A percentile compares a stretch with the other conserved stretches of the same genome.
phyloP scores from a whole-genome alignment of 176 grass and related monocot species.

The Phragmites australis region DNA sequence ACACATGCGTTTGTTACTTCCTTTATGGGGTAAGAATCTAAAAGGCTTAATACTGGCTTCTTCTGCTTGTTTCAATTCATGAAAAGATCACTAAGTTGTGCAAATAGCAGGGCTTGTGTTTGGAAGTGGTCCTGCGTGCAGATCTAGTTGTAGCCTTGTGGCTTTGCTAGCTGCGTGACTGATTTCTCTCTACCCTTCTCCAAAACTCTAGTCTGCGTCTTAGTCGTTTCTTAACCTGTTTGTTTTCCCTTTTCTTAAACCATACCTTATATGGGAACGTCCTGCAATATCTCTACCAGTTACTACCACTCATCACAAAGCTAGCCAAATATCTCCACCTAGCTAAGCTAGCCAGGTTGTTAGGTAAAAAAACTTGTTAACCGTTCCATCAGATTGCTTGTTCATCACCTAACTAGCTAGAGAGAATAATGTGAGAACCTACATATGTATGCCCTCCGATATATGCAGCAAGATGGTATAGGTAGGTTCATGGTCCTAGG shows the following conservation, averaged over 20 bases:
- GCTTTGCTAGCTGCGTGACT: constrained; percentile 43
- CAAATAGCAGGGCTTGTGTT: constrained; percentile 44
- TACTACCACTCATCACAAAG: constrained; percentile 24
- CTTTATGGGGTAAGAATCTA: constrained; percentile 36
- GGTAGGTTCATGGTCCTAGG: constrained; percentile 40
- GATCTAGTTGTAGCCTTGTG: constrained; percentile 52
- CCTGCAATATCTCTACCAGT: constrained; percentile 47
- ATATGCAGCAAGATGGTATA: constrained; percentile 29
- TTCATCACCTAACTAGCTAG: background rate
- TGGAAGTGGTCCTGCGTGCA: constrained; percentile 76
- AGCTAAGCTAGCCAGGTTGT: background rate
- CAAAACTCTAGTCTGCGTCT: background rate
- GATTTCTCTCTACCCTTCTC: constrained; percentile 40
- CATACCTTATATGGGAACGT: constrained; percentile 56
- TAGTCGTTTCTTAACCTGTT: constrained; percentile 43
- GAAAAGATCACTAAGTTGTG: background rate
- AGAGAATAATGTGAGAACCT: background rate
- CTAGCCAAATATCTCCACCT: background rate
- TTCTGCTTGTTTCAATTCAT: constrained; percentile 24
- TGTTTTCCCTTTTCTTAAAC: constrained; percentile 42
- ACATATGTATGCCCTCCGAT: constrained; percentile 25
- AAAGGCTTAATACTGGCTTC: constrained; percentile 20
- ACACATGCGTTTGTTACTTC: constrained; percentile 36
- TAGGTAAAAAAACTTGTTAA: background rate
- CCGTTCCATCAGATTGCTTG: background rate